Evolutionary conservation across 1,139 yeast genomes (phyloP), one percentile per base, ranked within the genome.

Genomic region (Candida sanyaensis): DNA sequence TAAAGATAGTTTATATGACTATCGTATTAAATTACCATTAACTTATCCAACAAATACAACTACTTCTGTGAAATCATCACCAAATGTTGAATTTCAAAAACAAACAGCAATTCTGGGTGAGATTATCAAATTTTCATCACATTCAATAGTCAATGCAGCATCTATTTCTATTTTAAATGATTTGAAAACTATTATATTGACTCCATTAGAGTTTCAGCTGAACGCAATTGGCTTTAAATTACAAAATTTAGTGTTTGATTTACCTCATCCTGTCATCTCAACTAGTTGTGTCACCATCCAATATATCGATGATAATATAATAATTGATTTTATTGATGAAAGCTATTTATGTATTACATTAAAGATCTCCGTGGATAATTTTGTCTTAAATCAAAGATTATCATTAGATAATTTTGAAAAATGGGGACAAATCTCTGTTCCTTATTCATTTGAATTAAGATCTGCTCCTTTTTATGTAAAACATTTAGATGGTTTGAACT

Each of bases 381-480:
- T 73, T 49, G 50, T 71, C 4, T 47, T 55, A 23, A 52, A 53
- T 1, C 44, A 55, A 12, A 48, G 49, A 23, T 64, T 75, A 45
- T 48, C 57, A 1, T 56, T 74, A 43, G 63, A 61, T 38, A 60
- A 61, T 27, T 71, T 75, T 50, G 57, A 50, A 49, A 62, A 73
- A 37, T 86, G 92, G 92, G 84, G 86, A 44, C 74, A 73, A 51
- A 79, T 83, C 33, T 77, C 88, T 3, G 80, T 81, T 32, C 96
- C 96, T 1, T 86, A 85, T 60, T 83, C 90, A 11, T 88, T 89
- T 60, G 90, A 87, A 50, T 69, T 86, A 38, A 77, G 91, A 56
- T 65, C 69, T 11, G 37, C 49, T n/a, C 93, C 96, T 1, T 80
- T 80, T 49, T 66, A 73, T 21, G 57, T 88, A 50, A 73, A 75